Evolutionary conservation across 257 asterid species (phyloP).

Genomic region (Solanum dulcamara): DNA sequence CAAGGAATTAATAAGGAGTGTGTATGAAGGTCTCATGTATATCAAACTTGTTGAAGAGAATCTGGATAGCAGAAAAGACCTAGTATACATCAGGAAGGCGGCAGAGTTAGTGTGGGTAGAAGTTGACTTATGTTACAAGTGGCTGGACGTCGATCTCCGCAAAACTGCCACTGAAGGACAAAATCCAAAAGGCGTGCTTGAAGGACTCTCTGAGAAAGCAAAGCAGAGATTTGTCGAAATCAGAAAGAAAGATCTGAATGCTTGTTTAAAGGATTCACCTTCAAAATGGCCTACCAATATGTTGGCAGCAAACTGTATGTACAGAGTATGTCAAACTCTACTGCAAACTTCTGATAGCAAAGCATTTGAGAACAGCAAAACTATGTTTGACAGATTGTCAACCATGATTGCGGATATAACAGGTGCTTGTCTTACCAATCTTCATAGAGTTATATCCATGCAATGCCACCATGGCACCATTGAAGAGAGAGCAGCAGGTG

Average conservation of each 20-base stretch:
- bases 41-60: conserved; percentile 10
- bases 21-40: conserved; percentile 7
- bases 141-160: conserved; percentile 12
- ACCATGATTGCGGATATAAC: conserved; percentile 16
- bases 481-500: conserved; percentile 20
- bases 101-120: conserved; percentile 12
- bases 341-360: background rate
- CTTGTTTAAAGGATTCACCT: conserved; percentile 1
- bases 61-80: background rate
- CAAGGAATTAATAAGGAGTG: background rate
- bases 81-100: background rate
- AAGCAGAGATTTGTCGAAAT: background rate
- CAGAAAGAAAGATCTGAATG: background rate
- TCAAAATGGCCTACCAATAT: conserved; percentile 5
- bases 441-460: conserved; percentile 6
- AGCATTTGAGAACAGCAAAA: background rate
- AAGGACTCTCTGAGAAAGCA: conserved; percentile 6
- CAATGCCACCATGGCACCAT: conserved; percentile 10
- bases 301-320: conserved; percentile 28
- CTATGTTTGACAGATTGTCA: conserved; percentile 8
- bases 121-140: background rate
- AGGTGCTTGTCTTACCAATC: conserved; percentile 14
- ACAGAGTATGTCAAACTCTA: conserved; percentile 9
- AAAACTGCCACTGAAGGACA: background rate
- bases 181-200: background rate